A percentile compares a stretch with the other conserved stretches of the same genome.
These are phyloP conservation scores for Eleusine indica DNA, from an alignment of 176 grass and related monocot genomes.

Conservation along the genomic window DNA sequence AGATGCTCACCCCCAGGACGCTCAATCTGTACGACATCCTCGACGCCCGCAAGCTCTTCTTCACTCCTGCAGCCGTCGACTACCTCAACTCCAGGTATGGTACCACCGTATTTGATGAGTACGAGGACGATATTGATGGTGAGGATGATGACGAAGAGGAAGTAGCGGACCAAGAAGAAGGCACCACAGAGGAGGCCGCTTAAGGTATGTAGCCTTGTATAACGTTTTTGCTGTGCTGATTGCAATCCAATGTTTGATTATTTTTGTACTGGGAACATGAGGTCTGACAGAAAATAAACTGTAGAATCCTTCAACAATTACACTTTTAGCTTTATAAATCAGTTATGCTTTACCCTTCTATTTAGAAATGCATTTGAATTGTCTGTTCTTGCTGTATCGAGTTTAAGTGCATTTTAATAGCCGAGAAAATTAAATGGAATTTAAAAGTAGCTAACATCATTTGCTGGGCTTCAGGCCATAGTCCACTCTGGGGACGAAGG, in stretches of 20 bases:
- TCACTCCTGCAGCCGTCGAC: conserved; percentile 66
- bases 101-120: conserved; percentile 40
- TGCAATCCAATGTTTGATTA: conserved; percentile 13
- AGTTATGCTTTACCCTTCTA: not conserved
- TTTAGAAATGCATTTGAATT: conserved; percentile 14
- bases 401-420: not conserved
- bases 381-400: not conserved
- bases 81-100: conserved; percentile 95
- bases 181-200: conserved; percentile 25
- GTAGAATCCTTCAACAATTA: conserved; percentile 6
- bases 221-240: conserved; percentile 12
- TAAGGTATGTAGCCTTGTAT: conserved; percentile 44
- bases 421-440: not conserved
- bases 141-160: conserved; percentile 48
- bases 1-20: conserved; percentile 91
- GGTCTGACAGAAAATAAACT: not conserved
- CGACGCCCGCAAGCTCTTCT: conserved; percentile 72
- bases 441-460: not conserved
- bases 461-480: not conserved
- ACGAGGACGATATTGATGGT: conserved; percentile 31
- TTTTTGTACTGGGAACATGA: conserved; percentile 12
- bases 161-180: conserved; percentile 28
- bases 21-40: conserved; percentile 94
- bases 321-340: conserved; percentile 5
- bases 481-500: no score